These are phyloP conservation scores for Jacaranda mimosifolia DNA, from an alignment of 257 asterid genomes.

Conservation along the genomic window DNA sequence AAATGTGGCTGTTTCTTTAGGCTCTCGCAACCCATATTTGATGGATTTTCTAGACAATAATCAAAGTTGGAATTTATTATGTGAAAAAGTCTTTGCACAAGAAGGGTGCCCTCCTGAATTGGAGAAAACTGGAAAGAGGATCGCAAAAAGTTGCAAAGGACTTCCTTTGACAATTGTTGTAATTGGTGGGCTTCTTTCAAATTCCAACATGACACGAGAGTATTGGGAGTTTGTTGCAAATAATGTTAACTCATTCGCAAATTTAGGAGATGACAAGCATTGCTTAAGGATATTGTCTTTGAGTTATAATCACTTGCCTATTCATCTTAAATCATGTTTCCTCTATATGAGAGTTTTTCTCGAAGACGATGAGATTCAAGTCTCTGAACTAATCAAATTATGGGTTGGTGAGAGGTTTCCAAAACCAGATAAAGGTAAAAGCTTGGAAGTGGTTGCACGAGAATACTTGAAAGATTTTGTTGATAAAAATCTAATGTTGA, in stretches of 20 bases:
- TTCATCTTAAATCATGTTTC: not conserved
- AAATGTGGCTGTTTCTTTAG: too few species aligned
- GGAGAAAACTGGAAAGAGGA: not conserved
- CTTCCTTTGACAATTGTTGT: slow-evolving; percentile 28
- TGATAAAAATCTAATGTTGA: slow-evolving; percentile 31
- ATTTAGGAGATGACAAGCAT: not conserved
- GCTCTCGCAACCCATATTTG: not conserved
- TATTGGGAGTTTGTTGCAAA: not conserved
- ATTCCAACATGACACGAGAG: not conserved
- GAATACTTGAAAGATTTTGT: not conserved
- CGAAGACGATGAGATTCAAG: not conserved
- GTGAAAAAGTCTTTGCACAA: not conserved
- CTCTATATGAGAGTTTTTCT: not conserved
- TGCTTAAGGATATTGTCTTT: slow-evolving; percentile 3
- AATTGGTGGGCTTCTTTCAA: slow-evolving; percentile 14
- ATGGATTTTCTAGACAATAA: not conserved
- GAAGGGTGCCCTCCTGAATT: not conserved
- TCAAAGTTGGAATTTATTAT: not conserved
- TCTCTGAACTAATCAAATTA: not conserved
- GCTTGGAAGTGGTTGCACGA: slow-evolving; percentile 34
- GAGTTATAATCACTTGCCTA: not conserved
- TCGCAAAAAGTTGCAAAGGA: slow-evolving; percentile 25
- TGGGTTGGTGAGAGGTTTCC: slow-evolving; percentile 33
- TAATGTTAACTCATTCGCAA: not conserved
- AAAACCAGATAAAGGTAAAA: not conserved